These are phyloP conservation scores for Pulveroboletus ravenelii DNA, from an alignment of 768 basidiomycete genomes.

Conservation along the genomic window DNA sequence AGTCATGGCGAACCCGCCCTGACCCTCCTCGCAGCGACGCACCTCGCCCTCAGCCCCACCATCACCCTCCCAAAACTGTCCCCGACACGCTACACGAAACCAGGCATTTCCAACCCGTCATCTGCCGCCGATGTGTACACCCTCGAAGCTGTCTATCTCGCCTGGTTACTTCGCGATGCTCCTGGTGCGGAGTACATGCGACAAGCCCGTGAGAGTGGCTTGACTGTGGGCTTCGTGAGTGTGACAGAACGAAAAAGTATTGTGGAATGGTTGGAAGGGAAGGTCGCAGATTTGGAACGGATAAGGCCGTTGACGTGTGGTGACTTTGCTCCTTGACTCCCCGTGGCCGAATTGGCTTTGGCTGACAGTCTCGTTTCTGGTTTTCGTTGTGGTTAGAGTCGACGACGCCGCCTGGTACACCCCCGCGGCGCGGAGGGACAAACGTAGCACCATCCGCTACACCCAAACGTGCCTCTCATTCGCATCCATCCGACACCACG, in stretches of 20 bases:
- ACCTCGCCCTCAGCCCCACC: too few relatives aligned
- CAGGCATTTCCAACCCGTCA: too few relatives aligned
- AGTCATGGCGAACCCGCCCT: constrained; percentile 18
- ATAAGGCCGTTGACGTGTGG: constrained; percentile 14
- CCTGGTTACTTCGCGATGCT: constrained; percentile 38
- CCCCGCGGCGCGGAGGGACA: constrained; percentile 21
- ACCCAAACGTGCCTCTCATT: constrained; percentile 18
- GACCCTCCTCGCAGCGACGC: too few relatives aligned
- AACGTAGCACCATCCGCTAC: constrained; percentile 15
- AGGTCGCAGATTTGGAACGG: constrained; percentile 5
- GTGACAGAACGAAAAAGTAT: constrained; percentile 79
- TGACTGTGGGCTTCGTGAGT: constrained; percentile 73
- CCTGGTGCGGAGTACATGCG: constrained; percentile 85
- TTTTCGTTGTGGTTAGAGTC: constrained; percentile 25
- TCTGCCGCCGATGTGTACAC: too few relatives aligned
- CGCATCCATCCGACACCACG: not conserved
- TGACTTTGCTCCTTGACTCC: constrained; percentile 2
- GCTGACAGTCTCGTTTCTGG: not conserved
- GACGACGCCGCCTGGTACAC: too few relatives aligned
- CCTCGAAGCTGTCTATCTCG: too few relatives aligned
- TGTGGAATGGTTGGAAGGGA: constrained; percentile 74
- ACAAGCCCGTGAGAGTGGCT: constrained; percentile 69
- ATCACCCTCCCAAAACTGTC: too few relatives aligned
- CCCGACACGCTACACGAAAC: too few relatives aligned
- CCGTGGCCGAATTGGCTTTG: too few relatives aligned